Evolutionary conservation across 805 yeast genomes (phyloP).

Genomic region (Metschnikowia matae): DNA sequence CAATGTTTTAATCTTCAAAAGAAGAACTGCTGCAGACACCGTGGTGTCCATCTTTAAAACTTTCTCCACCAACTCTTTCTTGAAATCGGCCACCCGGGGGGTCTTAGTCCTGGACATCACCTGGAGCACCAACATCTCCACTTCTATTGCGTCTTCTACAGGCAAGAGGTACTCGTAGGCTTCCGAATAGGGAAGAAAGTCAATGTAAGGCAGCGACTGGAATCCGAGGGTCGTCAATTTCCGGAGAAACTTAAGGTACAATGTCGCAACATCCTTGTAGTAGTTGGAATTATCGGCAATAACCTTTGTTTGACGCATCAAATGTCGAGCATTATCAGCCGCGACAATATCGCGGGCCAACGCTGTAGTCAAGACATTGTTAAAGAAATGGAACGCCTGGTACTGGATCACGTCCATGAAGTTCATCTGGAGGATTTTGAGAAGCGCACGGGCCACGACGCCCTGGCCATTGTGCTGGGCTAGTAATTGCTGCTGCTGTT

Average conservation of each 20-base stretch:
- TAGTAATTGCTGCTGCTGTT: slow-evolving; percentile 14
- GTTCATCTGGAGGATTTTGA: slow-evolving; percentile 16
- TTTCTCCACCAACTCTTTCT: slow-evolving; percentile 3
- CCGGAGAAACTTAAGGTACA: slow-evolving; percentile 27
- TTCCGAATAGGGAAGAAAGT: slow-evolving; percentile 5
- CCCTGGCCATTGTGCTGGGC: slow-evolving; percentile 2
- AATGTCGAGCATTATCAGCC: slow-evolving; percentile 14
- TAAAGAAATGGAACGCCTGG: slow-evolving; percentile 35
- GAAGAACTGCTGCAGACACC: slow-evolving; percentile 9
- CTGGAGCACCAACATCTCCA: slow-evolving; percentile 23
- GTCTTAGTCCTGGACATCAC: not conserved
- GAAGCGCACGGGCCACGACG: slow-evolving; percentile 16
- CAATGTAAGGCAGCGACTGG: slow-evolving; percentile 1
- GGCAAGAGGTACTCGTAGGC: slow-evolving; percentile 14
- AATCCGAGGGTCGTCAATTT: slow-evolving; percentile 23
- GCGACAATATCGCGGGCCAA: slow-evolving; percentile 13
- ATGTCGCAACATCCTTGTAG: slow-evolving; percentile 29
- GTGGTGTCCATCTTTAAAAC: slow-evolving; percentile 6
- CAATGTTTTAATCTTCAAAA: slow-evolving; percentile 13
- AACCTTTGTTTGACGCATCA: slow-evolving; percentile 23
- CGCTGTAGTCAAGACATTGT: slow-evolving; percentile 22
- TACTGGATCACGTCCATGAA: slow-evolving; percentile 34
- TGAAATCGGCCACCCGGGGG: slow-evolving; percentile 4
- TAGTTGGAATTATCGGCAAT: slow-evolving; percentile 32
- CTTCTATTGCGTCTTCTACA: slow-evolving; percentile 19